Evolutionary conservation across 2,329 filamentous ascomycete species (phyloP), one percentile per base, ranked within the genome.

Genomic region (Fusarium chaquense): DNA sequence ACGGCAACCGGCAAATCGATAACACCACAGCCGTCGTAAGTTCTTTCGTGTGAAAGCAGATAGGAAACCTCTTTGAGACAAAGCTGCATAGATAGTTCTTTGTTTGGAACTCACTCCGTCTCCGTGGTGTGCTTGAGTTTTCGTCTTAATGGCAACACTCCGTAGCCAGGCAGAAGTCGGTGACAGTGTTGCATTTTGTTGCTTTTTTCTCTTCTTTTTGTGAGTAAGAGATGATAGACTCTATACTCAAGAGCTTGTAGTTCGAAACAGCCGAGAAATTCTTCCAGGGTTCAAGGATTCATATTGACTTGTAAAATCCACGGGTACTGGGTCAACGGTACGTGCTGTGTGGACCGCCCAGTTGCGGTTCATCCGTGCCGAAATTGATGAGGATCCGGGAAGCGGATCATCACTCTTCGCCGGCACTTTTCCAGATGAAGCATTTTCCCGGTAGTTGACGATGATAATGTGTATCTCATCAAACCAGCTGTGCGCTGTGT

Each of bases 81-180:
- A 78, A 18, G 75, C 78, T 30, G 78, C 74, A 1, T 81, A 81
- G 13, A 6, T 81, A 81, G 13, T 11, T 40, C 58, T 72, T 81
- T 1, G 75, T 73, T 67, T 80, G 80, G 80, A 47, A 79, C 67
- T 22, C 79, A 81, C 45, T 79, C 80, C 6, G 79, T 81, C 53
- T 80, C 78, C 0, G 75, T 80, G 10, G 70, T 69, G 22, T 46
- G 28, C 26, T 49, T 28, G 20, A 45, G 9, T 18, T 5, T 36
- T 28, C 5, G 28, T 24, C 0, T 44, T 41, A 24, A 45, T 38
- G 45, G 45, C 13, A 38, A 20, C 10, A 56, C 18, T 32, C 26
- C 33, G 2, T 41, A 30, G 28, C 16, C 35, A 40, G 36, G 13
- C n/a, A 40, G 12, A 40, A 40, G n/a, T 36, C n/a, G 11, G n/a